A percentile compares a stretch with the other conserved stretches of the same genome.
Conservation (phyloP, 208 protist species). For the Leishmania major region DNA sequence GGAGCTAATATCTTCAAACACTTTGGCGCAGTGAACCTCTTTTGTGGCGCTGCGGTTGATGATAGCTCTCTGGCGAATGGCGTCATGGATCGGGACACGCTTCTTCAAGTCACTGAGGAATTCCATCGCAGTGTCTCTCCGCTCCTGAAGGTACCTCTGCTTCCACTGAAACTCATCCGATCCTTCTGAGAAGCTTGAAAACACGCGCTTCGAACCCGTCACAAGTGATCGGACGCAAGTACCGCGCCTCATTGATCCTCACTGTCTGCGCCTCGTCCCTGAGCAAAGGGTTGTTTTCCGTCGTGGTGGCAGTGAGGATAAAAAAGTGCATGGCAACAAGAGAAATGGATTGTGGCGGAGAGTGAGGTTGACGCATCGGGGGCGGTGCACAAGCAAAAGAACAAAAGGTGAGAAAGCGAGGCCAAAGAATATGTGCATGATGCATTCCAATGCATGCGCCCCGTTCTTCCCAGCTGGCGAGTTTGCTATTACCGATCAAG, state of each 20-base stretch:
- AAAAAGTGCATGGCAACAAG: slow-evolving; percentile 5
- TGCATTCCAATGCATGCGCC: background rate
- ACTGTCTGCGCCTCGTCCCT: background rate
- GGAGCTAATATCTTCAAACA: slow-evolving; percentile 18
- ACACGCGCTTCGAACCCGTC: background rate
- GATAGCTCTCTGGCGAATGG: slow-evolving; percentile 41
- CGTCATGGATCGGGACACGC: slow-evolving; percentile 78
- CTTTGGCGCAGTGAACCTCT: slow-evolving; percentile 20
- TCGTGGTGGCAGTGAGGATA: background rate
- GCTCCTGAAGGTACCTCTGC: slow-evolving; percentile 61
- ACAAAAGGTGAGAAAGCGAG: background rate
- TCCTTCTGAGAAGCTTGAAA: slow-evolving; percentile 37
- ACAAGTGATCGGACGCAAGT: background rate
- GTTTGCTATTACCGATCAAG: background rate
- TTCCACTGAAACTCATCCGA: slow-evolving; percentile 76
- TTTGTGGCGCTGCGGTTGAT: slow-evolving; percentile 36
- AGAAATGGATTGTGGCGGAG: background rate
- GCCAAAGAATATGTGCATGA: background rate
- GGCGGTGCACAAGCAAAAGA: background rate
- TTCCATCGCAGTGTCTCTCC: slow-evolving; percentile 58
- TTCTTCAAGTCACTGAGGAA: slow-evolving; percentile 78
- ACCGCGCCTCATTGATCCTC: background rate
- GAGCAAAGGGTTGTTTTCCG: background rate
- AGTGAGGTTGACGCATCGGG: background rate
- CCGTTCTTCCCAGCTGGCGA: background rate